Conservation (phyloP, 306 rosid species). For the Begonia peltatifolia region DNA sequence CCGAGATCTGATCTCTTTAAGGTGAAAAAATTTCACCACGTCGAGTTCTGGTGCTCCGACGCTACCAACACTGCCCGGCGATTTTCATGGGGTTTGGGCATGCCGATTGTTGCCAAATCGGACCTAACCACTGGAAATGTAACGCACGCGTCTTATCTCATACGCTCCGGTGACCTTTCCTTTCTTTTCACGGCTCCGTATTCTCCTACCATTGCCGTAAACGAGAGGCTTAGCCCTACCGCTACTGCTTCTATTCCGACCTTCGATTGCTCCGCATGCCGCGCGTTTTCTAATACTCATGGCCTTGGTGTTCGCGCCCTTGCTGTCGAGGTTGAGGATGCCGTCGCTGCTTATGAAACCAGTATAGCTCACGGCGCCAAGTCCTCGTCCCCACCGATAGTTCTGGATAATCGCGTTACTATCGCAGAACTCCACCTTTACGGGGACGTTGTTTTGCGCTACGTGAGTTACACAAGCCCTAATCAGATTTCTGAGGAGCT, state of each 20-base stretch:
- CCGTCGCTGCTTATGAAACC: slow-evolving; percentile 38
- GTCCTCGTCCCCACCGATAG: slow-evolving; percentile 24
- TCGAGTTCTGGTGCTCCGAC: slow-evolving; percentile 82
- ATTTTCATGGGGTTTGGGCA: slow-evolving; percentile 76
- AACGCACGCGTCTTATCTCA: slow-evolving; percentile 71
- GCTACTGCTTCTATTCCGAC: slow-evolving; percentile 46
- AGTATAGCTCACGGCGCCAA: slow-evolving; percentile 54
- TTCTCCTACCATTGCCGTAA: slow-evolving; percentile 35
- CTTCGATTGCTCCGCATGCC: slow-evolving; percentile 33
- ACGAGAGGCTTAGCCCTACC: slow-evolving; percentile 4
- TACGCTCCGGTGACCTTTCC: slow-evolving; percentile 71
- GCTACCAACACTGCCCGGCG: slow-evolving; percentile 69
- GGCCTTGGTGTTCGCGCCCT: slow-evolving; percentile 78
- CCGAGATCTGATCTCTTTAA: slow-evolving; percentile 64
- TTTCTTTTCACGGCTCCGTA: slow-evolving; percentile 91
- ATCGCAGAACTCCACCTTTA: slow-evolving; percentile 59
- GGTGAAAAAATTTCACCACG: slow-evolving; percentile 63
- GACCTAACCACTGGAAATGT: slow-evolving; percentile 78
- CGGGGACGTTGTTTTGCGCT: slow-evolving; percentile 85
- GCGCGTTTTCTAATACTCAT: slow-evolving; percentile 43
- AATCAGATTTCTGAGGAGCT: not conserved
- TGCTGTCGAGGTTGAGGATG: slow-evolving; percentile 61
- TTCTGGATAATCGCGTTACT: slow-evolving; percentile 28
- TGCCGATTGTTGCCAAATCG: slow-evolving; percentile 64
- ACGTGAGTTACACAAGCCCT: slow-evolving; percentile 37